Conservation (phyloP, 2,329 filamentous ascomycete species). For the Curvularia spicifera region DNA sequence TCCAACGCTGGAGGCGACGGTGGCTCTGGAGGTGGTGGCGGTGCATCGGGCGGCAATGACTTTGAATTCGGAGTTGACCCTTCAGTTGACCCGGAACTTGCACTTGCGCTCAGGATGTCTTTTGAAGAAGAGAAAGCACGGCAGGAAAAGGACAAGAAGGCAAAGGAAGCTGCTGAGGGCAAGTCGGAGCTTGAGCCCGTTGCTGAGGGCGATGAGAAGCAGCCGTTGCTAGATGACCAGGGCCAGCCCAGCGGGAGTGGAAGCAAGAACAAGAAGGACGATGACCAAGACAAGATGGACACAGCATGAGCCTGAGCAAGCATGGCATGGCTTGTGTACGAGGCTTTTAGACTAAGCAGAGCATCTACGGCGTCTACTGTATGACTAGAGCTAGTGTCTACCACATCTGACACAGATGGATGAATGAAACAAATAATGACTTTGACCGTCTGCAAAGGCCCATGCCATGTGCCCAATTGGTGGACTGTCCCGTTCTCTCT, state of each 20-base stretch:
- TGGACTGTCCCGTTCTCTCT: neutral
- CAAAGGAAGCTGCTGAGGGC: constrained; percentile 72
- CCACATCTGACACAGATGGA: constrained; percentile 23
- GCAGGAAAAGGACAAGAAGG: constrained; percentile 82
- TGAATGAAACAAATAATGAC: constrained; percentile 26
- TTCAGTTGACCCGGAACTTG: constrained; percentile 88
- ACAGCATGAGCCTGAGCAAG: constrained; percentile 66
- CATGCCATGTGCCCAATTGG: neutral
- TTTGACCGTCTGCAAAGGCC: constrained; percentile 1
- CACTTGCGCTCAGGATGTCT: constrained; percentile 93
- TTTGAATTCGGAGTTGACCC: constrained; percentile 93
- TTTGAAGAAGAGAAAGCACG: constrained; percentile 97
- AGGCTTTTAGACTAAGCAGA: constrained; percentile 29
- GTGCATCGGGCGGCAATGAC: constrained; percentile 62
- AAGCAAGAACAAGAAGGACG: constrained; percentile 57
- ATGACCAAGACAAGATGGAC: constrained; percentile 84
- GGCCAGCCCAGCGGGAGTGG: constrained; percentile 70
- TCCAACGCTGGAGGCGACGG: constrained; percentile 62
- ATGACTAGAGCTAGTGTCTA: constrained; percentile 31
- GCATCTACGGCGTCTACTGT: constrained; percentile 39
- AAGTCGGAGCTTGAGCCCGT: constrained; percentile 82
- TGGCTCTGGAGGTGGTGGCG: constrained; percentile 60
- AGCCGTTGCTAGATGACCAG: constrained; percentile 68
- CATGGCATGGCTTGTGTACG: constrained; percentile 4
- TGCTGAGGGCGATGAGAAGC: constrained; percentile 69